phyloP scores from a whole-genome alignment of 306 rosid species.

The Rosa rugosa region DNA sequence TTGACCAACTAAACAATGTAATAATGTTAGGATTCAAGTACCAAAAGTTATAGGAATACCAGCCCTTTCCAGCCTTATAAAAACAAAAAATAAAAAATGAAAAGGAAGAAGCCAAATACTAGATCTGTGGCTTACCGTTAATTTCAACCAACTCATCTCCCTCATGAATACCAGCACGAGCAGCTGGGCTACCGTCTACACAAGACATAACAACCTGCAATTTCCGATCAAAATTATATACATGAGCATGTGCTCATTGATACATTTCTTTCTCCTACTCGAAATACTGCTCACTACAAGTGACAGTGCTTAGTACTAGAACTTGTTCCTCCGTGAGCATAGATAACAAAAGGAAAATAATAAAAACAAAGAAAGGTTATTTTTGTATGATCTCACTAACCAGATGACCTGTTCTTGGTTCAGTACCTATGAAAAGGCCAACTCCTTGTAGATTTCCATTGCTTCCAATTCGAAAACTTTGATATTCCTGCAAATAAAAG shows the following conservation, averaged over 20 bases:
- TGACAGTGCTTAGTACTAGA: neutral
- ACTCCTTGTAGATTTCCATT: conserved; percentile 94
- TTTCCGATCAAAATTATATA: conserved; percentile 15
- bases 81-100: neutral
- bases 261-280: conserved; percentile 4
- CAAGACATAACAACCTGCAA: conserved; percentile 84
- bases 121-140: conserved; percentile 51
- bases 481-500: conserved; percentile 68
- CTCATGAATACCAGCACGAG: conserved; percentile 89
- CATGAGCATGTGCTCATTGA: neutral
- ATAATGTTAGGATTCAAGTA: neutral
- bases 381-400: conserved; percentile 41
- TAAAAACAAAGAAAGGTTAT: neutral
- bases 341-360: neutral
- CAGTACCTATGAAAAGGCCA: conserved; percentile 78
- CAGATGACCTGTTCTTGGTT: conserved; percentile 89
- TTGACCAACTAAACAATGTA: neutral
- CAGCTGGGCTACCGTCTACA: conserved; percentile 88
- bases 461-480: conserved; percentile 86
- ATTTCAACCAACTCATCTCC: conserved; percentile 96
- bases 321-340: neutral
- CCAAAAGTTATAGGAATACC: neutral
- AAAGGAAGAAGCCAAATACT: conserved; percentile 1
- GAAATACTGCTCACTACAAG: neutral
- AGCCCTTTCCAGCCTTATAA: neutral